Evolutionary conservation across 2,329 filamentous ascomycete genomes (phyloP).

Genomic region (Fusarium sp.): DNA sequence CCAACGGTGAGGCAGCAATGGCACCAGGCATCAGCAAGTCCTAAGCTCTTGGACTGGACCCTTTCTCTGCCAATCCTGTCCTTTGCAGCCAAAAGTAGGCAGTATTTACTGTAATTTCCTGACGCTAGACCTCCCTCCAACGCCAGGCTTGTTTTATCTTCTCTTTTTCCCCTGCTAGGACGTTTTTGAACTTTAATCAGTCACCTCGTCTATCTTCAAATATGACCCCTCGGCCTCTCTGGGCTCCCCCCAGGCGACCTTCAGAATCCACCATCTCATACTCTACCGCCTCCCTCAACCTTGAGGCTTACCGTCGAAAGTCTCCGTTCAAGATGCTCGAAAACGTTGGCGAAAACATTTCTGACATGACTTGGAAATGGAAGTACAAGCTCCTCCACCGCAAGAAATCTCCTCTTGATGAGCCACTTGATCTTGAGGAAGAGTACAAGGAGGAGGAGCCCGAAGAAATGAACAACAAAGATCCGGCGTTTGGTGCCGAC

Average conservation of each 20-base stretch:
- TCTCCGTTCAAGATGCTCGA: conserved; percentile 18
- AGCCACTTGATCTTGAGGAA: conserved; percentile 29
- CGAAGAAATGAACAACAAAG: conserved; percentile 30
- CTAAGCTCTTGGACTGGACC: background rate
- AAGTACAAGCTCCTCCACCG: conserved; percentile 44
- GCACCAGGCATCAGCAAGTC: conserved; percentile 10
- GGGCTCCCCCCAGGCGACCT: background rate
- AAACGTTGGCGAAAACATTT: conserved; percentile 32
- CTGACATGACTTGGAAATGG: conserved; percentile 45
- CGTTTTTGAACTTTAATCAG: background rate
- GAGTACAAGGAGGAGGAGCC: conserved; percentile 12
- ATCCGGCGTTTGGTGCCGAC: conserved; percentile 44
- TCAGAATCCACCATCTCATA: background rate
- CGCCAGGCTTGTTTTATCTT: background rate
- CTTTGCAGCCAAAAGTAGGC: background rate
- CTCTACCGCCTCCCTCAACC: background rate
- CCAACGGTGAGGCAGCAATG: background rate
- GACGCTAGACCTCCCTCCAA: background rate
- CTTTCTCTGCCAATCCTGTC: background rate
- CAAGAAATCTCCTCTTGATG: conserved; percentile 29
- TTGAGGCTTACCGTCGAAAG: background rate
- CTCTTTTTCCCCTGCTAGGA: background rate
- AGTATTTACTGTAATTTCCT: background rate
- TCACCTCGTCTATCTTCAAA: background rate
- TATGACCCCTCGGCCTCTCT: background rate